These are phyloP conservation scores for Leptodontidium sp. DNA, from an alignment of 2,329 filamentous ascomycete species.

Conservation along the genomic window DNA sequence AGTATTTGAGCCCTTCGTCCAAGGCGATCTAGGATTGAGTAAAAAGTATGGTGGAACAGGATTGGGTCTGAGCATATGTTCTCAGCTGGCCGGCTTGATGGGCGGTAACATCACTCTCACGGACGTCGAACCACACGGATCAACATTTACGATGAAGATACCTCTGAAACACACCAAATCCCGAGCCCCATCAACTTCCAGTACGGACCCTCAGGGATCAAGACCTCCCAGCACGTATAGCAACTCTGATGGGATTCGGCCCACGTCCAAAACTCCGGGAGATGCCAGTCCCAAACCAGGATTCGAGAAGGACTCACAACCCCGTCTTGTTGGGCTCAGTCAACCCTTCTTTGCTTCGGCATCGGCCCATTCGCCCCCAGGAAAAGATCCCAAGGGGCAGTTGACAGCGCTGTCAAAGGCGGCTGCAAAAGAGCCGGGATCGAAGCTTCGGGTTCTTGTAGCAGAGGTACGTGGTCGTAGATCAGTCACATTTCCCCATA, in stretches of 20 bases:
- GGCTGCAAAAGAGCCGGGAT: conserved; percentile 63
- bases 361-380: conserved; percentile 31
- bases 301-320: conserved; percentile 69
- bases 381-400: conserved; percentile 59
- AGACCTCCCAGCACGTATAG: conserved; percentile 45
- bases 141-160: conserved; percentile 83
- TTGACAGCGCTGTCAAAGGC: conserved; percentile 70
- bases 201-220: conserved; percentile 44
- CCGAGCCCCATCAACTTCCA: conserved; percentile 43
- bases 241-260: conserved; percentile 24
- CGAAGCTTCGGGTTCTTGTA: conserved; percentile 81
- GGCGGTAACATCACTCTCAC: conserved; percentile 76
- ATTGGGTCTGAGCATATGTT: conserved; percentile 86
- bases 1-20: conserved; percentile 94
- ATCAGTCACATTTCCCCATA: not conserved
- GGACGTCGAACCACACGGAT: conserved; percentile 77
- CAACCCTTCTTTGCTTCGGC: conserved; percentile 75
- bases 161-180: conserved; percentile 80
- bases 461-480: conserved; percentile 63
- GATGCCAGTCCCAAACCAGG: conserved; percentile 44
- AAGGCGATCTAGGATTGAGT: conserved; percentile 88
- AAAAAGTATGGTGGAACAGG: conserved; percentile 92
- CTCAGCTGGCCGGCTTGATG: conserved; percentile 86
- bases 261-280: conserved; percentile 21
- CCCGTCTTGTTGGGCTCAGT: conserved; percentile 82